Conservation (phyloP, 225 moss, liverwort and hornwort genomes). For the Lunularia cruciata region DNA sequence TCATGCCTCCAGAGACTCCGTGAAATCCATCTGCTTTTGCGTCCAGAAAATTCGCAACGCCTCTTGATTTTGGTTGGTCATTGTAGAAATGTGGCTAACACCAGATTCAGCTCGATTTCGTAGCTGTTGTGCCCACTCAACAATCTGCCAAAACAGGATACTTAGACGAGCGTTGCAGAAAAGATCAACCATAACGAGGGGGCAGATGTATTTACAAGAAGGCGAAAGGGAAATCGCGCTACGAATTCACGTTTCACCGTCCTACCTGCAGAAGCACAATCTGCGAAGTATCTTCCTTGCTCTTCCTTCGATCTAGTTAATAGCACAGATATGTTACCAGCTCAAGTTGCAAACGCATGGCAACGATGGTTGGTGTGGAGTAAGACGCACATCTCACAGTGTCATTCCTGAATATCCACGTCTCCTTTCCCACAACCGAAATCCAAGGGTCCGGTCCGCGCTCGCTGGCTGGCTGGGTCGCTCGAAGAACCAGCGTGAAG, state of each 20-base stretch:
- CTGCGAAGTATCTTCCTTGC: not conserved
- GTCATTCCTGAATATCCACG: not conserved
- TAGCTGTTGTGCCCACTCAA: not conserved
- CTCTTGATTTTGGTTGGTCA: not conserved
- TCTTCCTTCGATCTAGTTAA: not conserved
- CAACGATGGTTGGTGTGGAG: not conserved
- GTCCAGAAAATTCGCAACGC: not conserved
- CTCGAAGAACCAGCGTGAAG: too few species aligned
- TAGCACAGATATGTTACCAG: not conserved
- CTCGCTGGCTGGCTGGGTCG: not conserved
- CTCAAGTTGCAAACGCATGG: not conserved
- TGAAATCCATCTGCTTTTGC: not conserved
- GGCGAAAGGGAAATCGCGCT: not conserved
- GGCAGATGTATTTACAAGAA: not conserved
- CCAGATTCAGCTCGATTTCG: not conserved
- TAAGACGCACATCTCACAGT: not conserved
- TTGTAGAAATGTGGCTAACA: too few species aligned
- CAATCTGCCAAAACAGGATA: too few species aligned
- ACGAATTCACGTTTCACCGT: not conserved
- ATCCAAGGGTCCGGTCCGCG: not conserved
- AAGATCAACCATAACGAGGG: not conserved
- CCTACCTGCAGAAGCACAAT: not conserved
- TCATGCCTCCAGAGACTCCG: too few species aligned
- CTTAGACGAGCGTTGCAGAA: too few species aligned
- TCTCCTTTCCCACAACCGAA: not conserved